These are phyloP conservation scores for Sporothrix pseudoabietina DNA, from an alignment of 2,329 filamentous ascomycete species.

Conservation along the genomic window DNA sequence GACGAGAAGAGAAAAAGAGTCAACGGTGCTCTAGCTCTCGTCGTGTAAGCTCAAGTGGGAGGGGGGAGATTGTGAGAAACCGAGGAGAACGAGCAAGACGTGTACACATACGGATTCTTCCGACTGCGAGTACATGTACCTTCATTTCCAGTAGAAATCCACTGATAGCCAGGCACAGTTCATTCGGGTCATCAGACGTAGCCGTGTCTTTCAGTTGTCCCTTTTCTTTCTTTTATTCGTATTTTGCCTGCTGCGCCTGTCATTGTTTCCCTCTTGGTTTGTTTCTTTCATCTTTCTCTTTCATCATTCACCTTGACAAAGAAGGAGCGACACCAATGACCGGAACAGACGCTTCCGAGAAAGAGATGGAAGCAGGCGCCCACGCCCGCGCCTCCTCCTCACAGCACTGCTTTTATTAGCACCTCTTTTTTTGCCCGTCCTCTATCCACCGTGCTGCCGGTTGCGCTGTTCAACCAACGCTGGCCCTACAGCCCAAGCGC, in stretches of 20 bases:
- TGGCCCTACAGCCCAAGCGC: neutral
- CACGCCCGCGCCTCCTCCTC: neutral
- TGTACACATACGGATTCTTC: neutral
- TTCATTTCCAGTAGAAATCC: neutral
- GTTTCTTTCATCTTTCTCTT: neutral
- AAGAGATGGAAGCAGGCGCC: neutral
- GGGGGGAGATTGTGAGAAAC: neutral
- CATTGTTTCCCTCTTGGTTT: neutral
- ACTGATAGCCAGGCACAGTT: neutral
- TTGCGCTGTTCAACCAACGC: neutral
- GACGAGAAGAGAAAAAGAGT: neutral
- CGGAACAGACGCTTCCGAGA: constrained; percentile 7
- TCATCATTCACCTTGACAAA: neutral
- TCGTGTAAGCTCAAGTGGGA: neutral
- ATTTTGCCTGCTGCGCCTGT: neutral
- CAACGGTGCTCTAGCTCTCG: neutral
- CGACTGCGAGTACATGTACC: neutral
- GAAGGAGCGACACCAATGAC: neutral
- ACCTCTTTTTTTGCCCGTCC: no score
- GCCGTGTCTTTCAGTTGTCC: neutral
- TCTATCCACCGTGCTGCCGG: neutral
- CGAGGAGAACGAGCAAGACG: neutral
- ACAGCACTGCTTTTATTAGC: no score
- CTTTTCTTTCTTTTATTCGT: neutral
- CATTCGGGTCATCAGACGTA: neutral